Conservation (phyloP, 148 eudicot genomes). For the Euryodendron excelsum region DNA sequence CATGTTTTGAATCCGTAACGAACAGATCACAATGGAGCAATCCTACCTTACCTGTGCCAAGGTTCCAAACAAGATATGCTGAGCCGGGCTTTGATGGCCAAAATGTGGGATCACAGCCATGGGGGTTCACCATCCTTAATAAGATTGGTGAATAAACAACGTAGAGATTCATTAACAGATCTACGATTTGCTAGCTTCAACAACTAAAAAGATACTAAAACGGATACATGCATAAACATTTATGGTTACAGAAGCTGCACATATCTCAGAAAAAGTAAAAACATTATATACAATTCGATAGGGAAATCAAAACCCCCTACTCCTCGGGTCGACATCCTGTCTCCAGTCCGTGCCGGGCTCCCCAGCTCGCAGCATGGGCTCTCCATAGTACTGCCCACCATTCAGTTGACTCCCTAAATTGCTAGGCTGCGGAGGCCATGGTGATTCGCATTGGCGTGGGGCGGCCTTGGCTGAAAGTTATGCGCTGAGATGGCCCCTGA, state of each 20-base stretch:
- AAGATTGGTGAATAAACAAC: not conserved
- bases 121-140: no score
- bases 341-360: slow-evolving; percentile 29
- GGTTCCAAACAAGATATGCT: no score
- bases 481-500: no score
- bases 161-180: not conserved
- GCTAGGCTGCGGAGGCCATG: slow-evolving; percentile 17
- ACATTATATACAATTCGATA: not conserved
- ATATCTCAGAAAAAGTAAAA: not conserved
- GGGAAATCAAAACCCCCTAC: slow-evolving; percentile 26
- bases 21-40: no score
- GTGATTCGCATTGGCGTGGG: no score
- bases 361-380: slow-evolving; percentile 15
- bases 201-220: not conserved
- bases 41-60: no score
- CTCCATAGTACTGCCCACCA: slow-evolving; percentile 28
- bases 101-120: no score
- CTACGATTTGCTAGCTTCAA: no score
- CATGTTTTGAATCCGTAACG: no score
- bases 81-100: no score
- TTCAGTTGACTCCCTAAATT: slow-evolving; percentile 4
- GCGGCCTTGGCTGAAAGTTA: no score
- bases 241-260: slow-evolving; percentile 7
- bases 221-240: not conserved
- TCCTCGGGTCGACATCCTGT: slow-evolving; percentile 20